Conservation (phyloP, 306 rosid species). For the Vicia faba region DNA sequence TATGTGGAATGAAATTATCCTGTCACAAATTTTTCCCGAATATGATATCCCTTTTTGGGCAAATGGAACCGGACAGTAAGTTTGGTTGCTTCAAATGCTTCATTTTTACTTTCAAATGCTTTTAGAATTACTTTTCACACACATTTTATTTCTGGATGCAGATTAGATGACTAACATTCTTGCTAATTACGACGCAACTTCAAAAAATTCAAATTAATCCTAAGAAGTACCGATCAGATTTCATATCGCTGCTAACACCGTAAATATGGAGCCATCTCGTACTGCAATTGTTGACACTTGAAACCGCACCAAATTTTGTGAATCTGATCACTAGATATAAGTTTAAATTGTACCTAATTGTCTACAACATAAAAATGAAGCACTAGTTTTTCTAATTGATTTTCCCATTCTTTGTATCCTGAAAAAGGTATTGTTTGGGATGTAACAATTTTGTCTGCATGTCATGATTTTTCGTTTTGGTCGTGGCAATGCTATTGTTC, state of each 20-base stretch:
- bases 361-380: conserved; percentile 33
- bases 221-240: conserved; percentile 30
- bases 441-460: conserved; percentile 36
- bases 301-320: conserved; percentile 38
- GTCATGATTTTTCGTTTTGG: conserved; percentile 29
- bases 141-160: conserved; percentile 42
- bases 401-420: conserved; percentile 42
- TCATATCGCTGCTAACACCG: conserved; percentile 24
- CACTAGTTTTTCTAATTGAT: conserved; percentile 21
- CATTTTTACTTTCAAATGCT: conserved; percentile 19
- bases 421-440: conserved; percentile 39
- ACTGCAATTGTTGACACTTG: conserved; percentile 34
- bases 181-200: conserved; percentile 24
- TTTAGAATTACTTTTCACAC: conserved; percentile 3
- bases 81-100: conserved; percentile 28
- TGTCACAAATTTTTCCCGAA: conserved; percentile 53
- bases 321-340: conserved; percentile 33
- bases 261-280: conserved; percentile 28
- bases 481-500: conserved; percentile 31
- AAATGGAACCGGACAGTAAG: conserved; percentile 46
- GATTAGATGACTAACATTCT: conserved; percentile 36
- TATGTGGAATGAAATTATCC: conserved; percentile 77
- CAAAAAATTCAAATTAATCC: conserved; percentile 21
- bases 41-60: conserved; percentile 40
- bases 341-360: conserved; percentile 28